Conservation (phyloP, 129 eudicot genomes). For the Oenanthe sinensis region DNA sequence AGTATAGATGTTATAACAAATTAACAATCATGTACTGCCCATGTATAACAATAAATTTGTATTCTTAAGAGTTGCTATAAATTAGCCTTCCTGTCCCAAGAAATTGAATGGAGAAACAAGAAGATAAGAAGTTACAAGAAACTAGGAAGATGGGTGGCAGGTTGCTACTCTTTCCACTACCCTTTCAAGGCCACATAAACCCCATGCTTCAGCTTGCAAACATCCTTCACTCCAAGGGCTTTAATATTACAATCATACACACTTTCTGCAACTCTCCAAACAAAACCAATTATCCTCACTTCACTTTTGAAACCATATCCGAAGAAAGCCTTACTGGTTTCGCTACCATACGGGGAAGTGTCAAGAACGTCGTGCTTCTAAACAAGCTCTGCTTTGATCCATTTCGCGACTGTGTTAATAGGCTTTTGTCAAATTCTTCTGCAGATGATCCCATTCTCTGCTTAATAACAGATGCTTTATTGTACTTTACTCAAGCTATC, state of each 20-base stretch:
- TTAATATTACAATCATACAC: background rate
- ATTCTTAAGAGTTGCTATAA: background rate
- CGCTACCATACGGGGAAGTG: background rate
- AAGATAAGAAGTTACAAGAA: too few species aligned
- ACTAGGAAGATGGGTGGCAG: background rate
- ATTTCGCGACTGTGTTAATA: background rate
- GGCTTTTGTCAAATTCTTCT: background rate
- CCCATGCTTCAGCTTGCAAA: constrained; percentile 2
- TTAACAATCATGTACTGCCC: too few species aligned
- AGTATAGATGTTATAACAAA: too few species aligned
- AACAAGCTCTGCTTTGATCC: background rate
- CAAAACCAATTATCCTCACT: background rate
- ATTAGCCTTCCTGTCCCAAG: background rate
- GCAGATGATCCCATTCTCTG: background rate
- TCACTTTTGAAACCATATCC: background rate
- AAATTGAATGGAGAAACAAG: background rate
- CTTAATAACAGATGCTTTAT: background rate
- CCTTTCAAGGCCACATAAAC: background rate
- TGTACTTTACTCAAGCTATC: background rate
- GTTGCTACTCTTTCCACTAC: background rate
- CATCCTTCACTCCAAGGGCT: background rate
- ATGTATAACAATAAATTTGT: too few species aligned
- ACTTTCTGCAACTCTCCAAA: background rate
- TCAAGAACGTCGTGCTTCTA: background rate
- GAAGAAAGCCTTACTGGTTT: background rate